A percentile compares a stretch with the other conserved stretches of the same genome.
These are phyloP conservation scores for Fraxinus americana DNA, from an alignment of 257 asterid genomes.

Conservation along the genomic window DNA sequence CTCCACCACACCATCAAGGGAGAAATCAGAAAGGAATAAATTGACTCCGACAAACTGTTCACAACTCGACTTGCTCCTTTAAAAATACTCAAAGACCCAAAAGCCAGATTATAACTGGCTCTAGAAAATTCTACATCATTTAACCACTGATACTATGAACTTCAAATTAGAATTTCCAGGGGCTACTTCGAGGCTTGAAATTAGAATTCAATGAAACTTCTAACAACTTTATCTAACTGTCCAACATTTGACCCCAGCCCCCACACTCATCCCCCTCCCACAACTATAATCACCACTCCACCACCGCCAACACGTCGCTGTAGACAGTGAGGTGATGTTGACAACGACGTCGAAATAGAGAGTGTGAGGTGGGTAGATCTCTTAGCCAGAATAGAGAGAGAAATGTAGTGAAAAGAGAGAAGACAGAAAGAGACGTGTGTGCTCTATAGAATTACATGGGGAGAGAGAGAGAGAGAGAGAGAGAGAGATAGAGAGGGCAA, in stretches of 20 bases:
- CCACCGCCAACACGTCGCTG: too few relatives aligned
- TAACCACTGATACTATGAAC: background rate
- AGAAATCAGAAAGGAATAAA: background rate
- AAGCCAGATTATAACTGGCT: background rate
- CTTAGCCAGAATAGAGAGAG: too few relatives aligned
- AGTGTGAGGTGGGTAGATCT: too few relatives aligned
- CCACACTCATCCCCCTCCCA: background rate
- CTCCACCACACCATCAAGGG: background rate
- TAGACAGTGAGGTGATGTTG: too few relatives aligned
- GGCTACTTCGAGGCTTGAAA: background rate
- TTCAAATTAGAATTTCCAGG: background rate
- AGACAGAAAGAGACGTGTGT: too few relatives aligned
- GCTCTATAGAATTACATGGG: too few relatives aligned
- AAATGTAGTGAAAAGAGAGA: too few relatives aligned
- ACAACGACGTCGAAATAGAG: too few relatives aligned
- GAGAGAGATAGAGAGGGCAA: too few relatives aligned
- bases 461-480: too few relatives aligned
- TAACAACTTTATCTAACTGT: background rate
- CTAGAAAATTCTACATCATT: background rate
- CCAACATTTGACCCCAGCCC: background rate
- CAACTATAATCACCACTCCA: too few relatives aligned
- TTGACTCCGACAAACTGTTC: background rate
- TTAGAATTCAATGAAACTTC: background rate
- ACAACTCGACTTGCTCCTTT: background rate
- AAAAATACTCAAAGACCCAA: background rate